Evolutionary conservation across 768 basidiomycete species (phyloP).

Genomic region (Chlorophyllum brunneum): DNA sequence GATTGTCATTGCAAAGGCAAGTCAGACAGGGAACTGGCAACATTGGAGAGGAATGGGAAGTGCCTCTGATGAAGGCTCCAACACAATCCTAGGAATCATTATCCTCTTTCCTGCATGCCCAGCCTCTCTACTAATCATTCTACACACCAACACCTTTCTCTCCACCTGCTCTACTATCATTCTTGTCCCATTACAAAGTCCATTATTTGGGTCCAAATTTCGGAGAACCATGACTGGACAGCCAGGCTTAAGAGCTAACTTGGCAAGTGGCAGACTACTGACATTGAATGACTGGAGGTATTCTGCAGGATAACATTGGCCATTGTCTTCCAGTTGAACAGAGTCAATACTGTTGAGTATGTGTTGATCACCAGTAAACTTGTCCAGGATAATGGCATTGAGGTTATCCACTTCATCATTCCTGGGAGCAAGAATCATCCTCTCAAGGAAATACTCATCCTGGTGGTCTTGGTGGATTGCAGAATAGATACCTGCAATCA

Average conservation of each 20-base stretch:
- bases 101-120: conserved; percentile 26
- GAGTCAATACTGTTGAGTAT: not conserved
- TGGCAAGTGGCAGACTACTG: no score
- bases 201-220: conserved; percentile 23
- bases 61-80: not conserved
- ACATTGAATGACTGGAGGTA: no score
- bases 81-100: no score
- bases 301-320: not conserved
- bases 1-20: conserved; percentile 36
- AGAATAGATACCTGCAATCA: no score
- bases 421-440: conserved; percentile 29
- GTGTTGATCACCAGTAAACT: not conserved
- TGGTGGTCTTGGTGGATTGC: no score
- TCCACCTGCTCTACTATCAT: conserved; percentile 19
- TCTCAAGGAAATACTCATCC: conserved; percentile 21
- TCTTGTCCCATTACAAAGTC: conserved; percentile 28
- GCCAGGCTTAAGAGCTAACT: no score
- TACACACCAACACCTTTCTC: conserved; percentile 24
- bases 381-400: no score
- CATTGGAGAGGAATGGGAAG: conserved; percentile 25
- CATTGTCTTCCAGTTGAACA: not conserved
- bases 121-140: conserved; percentile 33
- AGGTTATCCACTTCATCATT: not conserved
- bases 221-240: no score
- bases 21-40: conserved; percentile 33